Evolutionary conservation across 306 rosid species (phyloP).

Genomic region (Ziziphus jujuba): DNA sequence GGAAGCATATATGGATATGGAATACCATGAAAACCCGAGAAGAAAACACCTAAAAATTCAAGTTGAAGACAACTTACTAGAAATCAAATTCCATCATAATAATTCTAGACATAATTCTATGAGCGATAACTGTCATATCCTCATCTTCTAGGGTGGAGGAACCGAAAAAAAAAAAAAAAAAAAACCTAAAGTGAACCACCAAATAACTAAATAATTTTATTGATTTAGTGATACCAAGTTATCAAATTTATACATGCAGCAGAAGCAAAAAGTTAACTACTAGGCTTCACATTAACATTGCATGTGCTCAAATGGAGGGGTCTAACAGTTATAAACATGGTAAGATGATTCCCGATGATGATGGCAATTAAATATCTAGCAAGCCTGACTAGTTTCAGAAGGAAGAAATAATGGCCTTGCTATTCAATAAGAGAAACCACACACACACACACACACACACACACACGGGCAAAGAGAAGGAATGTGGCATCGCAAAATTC

Average conservation of each 20-base stretch:
- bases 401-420: too few relatives aligned
- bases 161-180: too few relatives aligned
- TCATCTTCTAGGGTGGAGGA: neutral
- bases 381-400: too few relatives aligned
- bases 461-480: neutral
- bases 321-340: neutral
- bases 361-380: neutral
- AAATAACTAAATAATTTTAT: neutral
- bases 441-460: too few relatives aligned
- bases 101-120: neutral
- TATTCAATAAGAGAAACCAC: too few relatives aligned
- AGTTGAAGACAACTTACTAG: constrained; percentile 35
- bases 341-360: neutral
- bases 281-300: neutral
- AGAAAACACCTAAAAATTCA: constrained; percentile 55
- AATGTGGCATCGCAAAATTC: too few relatives aligned
- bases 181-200: neutral
- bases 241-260: neutral
- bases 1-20: constrained; percentile 65
- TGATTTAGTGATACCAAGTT: neutral
- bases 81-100: constrained; percentile 33
- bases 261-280: neutral
- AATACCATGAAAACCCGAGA: constrained; percentile 68
- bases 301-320: neutral
- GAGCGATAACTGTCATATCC: neutral